Conservation (phyloP, 2,329 filamentous ascomycete genomes). For the Sporothrix euskadiensis region DNA sequence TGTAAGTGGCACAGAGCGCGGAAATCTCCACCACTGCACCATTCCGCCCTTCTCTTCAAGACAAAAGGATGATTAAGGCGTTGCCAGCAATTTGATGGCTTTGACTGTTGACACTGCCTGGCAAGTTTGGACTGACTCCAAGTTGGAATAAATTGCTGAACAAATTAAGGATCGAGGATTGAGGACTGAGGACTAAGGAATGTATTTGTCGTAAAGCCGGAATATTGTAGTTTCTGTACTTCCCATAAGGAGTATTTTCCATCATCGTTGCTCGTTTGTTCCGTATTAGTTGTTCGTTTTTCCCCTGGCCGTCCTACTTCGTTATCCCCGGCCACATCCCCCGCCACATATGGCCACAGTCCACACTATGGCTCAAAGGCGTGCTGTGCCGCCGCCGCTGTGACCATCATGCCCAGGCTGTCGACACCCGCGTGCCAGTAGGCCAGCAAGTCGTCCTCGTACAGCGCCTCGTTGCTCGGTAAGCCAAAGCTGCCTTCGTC, state of each 20-base stretch:
- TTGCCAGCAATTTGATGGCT: no score
- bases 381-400: slow-evolving; percentile 20
- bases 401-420: slow-evolving; percentile 29
- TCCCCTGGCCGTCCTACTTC: background rate
- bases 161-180: no score
- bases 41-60: background rate
- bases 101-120: no score
- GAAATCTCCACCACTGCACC: background rate
- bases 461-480: slow-evolving; percentile 13
- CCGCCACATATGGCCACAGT: no score
- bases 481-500: background rate
- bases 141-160: no score
- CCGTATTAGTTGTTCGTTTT: background rate
- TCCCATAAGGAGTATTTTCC: no score
- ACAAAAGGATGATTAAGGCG: background rate
- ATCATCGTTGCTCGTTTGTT: background rate
- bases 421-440: slow-evolving; percentile 30
- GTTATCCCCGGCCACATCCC: background rate
- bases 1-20: background rate
- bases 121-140: no score
- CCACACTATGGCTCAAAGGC: background rate
- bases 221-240: background rate
- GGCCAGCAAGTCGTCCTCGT: slow-evolving; percentile 23
- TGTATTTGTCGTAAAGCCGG: slow-evolving; percentile 3
- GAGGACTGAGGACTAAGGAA: background rate